These are phyloP conservation scores for Phytophthora hybrid DNA, from an alignment of 352 stramenopile genomes.

Conservation along the genomic window DNA sequence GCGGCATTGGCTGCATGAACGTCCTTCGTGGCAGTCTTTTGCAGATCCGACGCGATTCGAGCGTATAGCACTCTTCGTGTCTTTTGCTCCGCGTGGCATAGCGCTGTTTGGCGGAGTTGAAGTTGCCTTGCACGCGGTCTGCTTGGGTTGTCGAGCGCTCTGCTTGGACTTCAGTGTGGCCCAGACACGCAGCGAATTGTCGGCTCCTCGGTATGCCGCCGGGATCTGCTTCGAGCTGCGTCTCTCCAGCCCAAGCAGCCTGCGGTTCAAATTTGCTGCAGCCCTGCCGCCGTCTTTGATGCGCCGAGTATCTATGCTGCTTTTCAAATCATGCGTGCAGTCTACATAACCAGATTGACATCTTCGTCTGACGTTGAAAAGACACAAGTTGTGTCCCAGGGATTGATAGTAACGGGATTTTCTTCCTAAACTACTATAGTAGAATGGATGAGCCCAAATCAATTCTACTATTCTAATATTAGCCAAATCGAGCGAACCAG, in stretches of 20 bases:
- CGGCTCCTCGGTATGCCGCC: neutral
- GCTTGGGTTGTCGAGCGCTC: conserved; percentile 17
- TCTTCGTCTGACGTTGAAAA: conserved; percentile 15
- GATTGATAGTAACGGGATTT: too few relatives aligned
- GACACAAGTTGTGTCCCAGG: too few relatives aligned
- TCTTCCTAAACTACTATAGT: too few relatives aligned
- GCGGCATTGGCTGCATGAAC: neutral
- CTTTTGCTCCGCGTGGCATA: conserved; percentile 14
- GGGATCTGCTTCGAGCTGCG: conserved; percentile 25
- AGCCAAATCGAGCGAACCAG: too few relatives aligned
- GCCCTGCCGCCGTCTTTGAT: conserved; percentile 12
- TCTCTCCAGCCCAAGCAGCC: conserved; percentile 26
- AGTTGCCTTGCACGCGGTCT: conserved; percentile 20
- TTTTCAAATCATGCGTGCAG: conserved; percentile 33
- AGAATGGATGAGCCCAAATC: too few relatives aligned
- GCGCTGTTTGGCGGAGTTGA: conserved; percentile 9
- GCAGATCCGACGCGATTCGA: conserved; percentile 22
- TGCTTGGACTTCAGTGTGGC: conserved; percentile 23
- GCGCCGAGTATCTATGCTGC: conserved; percentile 35
- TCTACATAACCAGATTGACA: conserved; percentile 22
- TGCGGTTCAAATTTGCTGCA: neutral
- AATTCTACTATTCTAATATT: too few relatives aligned
- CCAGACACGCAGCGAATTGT: conserved; percentile 25
- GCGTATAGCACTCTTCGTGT: conserved; percentile 14
- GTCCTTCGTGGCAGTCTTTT: neutral